These are phyloP conservation scores for Monosporascus ibericus DNA, from an alignment of 2,329 filamentous ascomycete species.

Conservation along the genomic window DNA sequence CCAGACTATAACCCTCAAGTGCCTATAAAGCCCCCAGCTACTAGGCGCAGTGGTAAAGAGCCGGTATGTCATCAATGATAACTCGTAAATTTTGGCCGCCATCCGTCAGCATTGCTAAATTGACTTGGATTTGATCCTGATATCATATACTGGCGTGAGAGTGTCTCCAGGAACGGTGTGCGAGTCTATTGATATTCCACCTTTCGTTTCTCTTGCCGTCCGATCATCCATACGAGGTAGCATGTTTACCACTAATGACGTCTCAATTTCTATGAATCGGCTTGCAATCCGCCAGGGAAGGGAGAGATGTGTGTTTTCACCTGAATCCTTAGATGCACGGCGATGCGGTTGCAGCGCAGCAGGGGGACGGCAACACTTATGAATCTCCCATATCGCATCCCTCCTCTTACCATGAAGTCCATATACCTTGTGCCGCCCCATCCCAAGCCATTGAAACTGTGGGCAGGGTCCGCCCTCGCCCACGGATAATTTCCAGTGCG, in stretches of 20 bases:
- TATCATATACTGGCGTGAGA: not conserved
- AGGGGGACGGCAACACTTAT: not conserved
- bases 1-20: too few species aligned
- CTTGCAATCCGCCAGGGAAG: not conserved
- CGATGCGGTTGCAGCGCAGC: not conserved
- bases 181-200: not conserved
- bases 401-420: not conserved
- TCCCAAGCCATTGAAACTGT: not conserved
- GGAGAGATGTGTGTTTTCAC: not conserved
- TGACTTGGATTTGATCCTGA: not conserved
- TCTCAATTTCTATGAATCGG: not conserved
- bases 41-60: too few species aligned
- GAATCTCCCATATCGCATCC: not conserved
- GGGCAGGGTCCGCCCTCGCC: not conserved
- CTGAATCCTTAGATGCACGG: not conserved
- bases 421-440: not conserved
- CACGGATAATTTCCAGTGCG: not conserved
- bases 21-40: too few species aligned
- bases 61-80: too few species aligned
- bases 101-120: not conserved
- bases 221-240: not conserved
- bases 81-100: not conserved
- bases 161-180: not conserved
- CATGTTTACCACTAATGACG: not conserved
- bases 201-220: not conserved